Evolutionary conservation across 805 yeast species (phyloP).

Genomic region (Kurtzmaniella cleridarum): DNA sequence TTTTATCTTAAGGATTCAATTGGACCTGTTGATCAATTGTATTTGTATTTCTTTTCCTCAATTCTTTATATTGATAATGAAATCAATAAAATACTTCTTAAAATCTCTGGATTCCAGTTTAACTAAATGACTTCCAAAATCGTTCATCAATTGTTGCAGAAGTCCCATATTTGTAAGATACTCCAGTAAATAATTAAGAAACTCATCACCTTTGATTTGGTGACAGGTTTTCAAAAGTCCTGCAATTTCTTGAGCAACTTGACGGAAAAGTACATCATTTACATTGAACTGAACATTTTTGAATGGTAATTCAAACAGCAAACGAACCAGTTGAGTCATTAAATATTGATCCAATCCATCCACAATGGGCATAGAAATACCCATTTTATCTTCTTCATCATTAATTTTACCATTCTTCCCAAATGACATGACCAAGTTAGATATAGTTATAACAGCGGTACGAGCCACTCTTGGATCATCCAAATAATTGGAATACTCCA

Average conservation of each 20-base stretch:
- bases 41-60: too few relatives aligned
- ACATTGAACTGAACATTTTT: constrained; percentile 55
- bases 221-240: constrained; percentile 60
- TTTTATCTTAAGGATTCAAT: too few relatives aligned
- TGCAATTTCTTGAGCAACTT: constrained; percentile 70
- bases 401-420: constrained; percentile 62
- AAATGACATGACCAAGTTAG: constrained; percentile 55
- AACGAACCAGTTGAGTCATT: constrained; percentile 59
- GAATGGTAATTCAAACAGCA: constrained; percentile 77
- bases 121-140: constrained; percentile 56
- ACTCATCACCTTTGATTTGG: constrained; percentile 35
- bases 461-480: constrained; percentile 64
- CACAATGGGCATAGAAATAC: constrained; percentile 41
- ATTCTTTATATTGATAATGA: constrained; percentile 30
- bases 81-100: constrained; percentile 59
- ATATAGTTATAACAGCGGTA: constrained; percentile 62
- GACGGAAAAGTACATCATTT: constrained; percentile 75
- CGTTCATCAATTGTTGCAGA: constrained; percentile 53
- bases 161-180: constrained; percentile 55
- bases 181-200: constrained; percentile 41
- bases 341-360: constrained; percentile 71
- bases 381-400: constrained; percentile 55
- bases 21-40: too few relatives aligned
- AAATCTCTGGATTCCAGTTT: constrained; percentile 56
- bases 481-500: constrained; percentile 59